These are phyloP conservation scores for Amanita exitialis DNA, from an alignment of 768 basidiomycete genomes.

Conservation along the genomic window DNA sequence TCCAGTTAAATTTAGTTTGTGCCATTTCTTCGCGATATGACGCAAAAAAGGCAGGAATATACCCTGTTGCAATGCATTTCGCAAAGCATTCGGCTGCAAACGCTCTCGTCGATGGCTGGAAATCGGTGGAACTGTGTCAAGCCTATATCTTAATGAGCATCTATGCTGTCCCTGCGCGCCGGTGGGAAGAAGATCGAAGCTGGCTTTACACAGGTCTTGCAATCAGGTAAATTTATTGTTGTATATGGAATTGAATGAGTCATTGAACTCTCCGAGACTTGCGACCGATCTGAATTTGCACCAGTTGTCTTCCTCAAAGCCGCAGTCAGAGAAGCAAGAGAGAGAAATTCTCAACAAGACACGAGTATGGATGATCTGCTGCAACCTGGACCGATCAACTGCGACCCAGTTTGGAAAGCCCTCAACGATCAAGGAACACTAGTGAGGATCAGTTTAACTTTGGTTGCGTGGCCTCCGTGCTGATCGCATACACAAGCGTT, in stretches of 20 bases:
- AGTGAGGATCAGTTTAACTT: constrained; percentile 27
- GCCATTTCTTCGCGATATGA: constrained; percentile 82
- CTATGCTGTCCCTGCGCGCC: constrained; percentile 67
- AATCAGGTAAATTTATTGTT: constrained; percentile 39
- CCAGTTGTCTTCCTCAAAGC: constrained; percentile 46
- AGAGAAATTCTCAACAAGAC: constrained; percentile 79
- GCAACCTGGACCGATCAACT: constrained; percentile 79
- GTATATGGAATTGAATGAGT: not conserved
- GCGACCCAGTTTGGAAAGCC: constrained; percentile 89
- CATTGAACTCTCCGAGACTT: constrained; percentile 34
- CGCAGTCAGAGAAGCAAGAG: constrained; percentile 66
- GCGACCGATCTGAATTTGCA: constrained; percentile 88
- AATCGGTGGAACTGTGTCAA: constrained; percentile 82
- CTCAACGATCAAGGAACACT: constrained; percentile 80
- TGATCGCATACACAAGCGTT: constrained; percentile 27
- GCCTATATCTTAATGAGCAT: constrained; percentile 86
- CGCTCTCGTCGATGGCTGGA: constrained; percentile 73
- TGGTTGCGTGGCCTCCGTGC: not conserved
- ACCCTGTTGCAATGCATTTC: constrained; percentile 84
- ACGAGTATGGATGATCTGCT: constrained; percentile 88
- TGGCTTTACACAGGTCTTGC: constrained; percentile 88
- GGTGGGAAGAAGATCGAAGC: constrained; percentile 87
- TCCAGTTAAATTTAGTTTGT: constrained; percentile 41
- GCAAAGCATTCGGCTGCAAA: constrained; percentile 77
- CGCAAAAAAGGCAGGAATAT: constrained; percentile 70